These are phyloP conservation scores for Aspergillus indologenus DNA, from an alignment of 495 filamentous ascomycete species.

Conservation along the genomic window DNA sequence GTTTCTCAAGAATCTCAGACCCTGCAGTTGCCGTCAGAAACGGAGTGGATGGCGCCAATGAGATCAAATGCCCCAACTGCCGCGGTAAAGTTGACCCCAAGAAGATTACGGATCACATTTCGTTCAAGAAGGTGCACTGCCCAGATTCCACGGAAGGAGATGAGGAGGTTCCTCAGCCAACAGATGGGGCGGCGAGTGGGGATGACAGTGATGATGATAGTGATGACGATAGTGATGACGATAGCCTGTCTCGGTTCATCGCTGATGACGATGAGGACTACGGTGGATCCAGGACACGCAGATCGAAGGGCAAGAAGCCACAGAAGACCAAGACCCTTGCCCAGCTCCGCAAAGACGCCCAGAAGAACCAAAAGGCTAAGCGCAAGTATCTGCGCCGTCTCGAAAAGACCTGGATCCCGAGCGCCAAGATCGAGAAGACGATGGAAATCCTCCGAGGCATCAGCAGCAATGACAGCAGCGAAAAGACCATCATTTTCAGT, in stretches of 20 bases:
- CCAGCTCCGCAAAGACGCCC: slow-evolving; percentile 62
- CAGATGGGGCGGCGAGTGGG: slow-evolving; percentile 23
- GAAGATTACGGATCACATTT: slow-evolving; percentile 67
- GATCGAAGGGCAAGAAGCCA: slow-evolving; percentile 33
- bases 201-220: slow-evolving; percentile 44
- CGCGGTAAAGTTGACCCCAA: slow-evolving; percentile 58
- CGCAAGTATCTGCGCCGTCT: slow-evolving; percentile 63
- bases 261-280: slow-evolving; percentile 39
- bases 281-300: slow-evolving; percentile 35
- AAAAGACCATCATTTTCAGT: slow-evolving; percentile 92
- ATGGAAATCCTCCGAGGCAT: slow-evolving; percentile 63
- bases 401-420: slow-evolving; percentile 64
- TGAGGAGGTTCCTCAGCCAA: slow-evolving; percentile 27
- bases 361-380: slow-evolving; percentile 58
- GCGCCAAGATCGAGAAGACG: slow-evolving; percentile 75
- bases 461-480: slow-evolving; percentile 38
- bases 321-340: slow-evolving; percentile 50
- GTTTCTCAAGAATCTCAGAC: slow-evolving; percentile 70
- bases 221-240: slow-evolving; percentile 41
- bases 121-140: slow-evolving; percentile 75
- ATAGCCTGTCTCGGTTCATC: slow-evolving; percentile 27
- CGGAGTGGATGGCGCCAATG: slow-evolving; percentile 54
- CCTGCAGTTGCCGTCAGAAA: slow-evolving; percentile 51
- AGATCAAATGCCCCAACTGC: slow-evolving; percentile 74
- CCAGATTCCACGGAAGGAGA: slow-evolving; percentile 39